Base-by-base conservation (phyloP, 1,284 basidiomycete genomes). In the Fomitopsis betulina region DNA sequence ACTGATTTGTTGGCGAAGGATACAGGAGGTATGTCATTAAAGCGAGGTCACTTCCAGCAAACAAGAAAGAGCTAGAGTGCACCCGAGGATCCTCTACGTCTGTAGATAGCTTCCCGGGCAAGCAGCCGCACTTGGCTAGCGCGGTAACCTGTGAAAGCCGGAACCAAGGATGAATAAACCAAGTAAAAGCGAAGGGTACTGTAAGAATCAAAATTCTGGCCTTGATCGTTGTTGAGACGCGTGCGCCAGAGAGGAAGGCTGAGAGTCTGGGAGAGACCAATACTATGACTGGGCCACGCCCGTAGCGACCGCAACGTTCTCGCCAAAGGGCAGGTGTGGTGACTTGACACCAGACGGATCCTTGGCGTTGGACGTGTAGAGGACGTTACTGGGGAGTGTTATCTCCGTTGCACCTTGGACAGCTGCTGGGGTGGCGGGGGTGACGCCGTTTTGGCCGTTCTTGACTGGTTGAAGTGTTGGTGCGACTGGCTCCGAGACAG, bases 241-340 rank as follows among this genome's bases (percentile, higher is more conserved):
- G n/a, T n/a, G n/a, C 40, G 19, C 23, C 21, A 35, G 27, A 47
- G 17, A 45, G 7, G n/a, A 19, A 32, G 27, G 27, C 5, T 30
- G 27, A 35, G 49, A 15, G n/a, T n/a, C n/a, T n/a, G n/a, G n/a
- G 38, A 17, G 21, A 2, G 52, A 35, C 21, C 9, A 43, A 45
- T 51, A 58, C 73, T 80, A 86, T 81, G 79, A 80, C 35, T 76
- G 80, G 52, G 75, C 75, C 51, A 75, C 72, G 55, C 80, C 76
- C 55, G 84, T 78, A 58, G 80, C 77, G 55, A 88, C 75, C 55
- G 82, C 76, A 60, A 83, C 77, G 63, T 82, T 85, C 70, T 91
- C 88, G 62, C 80, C 80, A 61, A 84, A 82, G 13, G 85, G 79
- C 56, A 87, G 69, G 68, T 84, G 83, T 62, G 86, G 81, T 30